Evolutionary conservation across 1,284 basidiomycete genomes (phyloP), one percentile per base, ranked within the genome.

Genomic region (Acaromyces ingoldii): DNA sequence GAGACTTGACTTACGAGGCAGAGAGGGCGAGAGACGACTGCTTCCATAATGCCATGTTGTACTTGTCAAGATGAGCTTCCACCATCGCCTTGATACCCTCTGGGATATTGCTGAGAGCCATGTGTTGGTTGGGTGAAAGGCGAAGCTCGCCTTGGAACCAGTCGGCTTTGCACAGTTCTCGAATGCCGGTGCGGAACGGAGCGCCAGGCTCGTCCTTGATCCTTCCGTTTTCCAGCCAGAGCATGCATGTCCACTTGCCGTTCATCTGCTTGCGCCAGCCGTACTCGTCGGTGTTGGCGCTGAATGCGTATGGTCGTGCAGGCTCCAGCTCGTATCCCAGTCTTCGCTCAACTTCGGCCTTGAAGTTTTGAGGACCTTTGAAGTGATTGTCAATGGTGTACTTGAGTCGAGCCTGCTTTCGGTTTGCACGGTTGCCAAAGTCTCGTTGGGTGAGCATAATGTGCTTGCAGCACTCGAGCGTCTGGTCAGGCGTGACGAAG

Each of bases 181-280:
- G 82, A 50, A 99, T 80, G 51, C 89, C 92, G 5, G 87, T 86
- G 81, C 97, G 96, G 85, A 91, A 97, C 60, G 91, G 85, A 51
- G 83, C 81, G 40, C 84, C 88, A 4, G 90, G 85, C 76, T 91
- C 90, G 76, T 98, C 91, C 77, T 92, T 87, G 33, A 98, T 84
- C 51, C 93, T 87, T 10, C 95, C 95, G 75, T 98, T 99, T 80
- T 98, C 93, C 76, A 98, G 88, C 79, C 92, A 98, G 76, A 89
- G 81, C 48, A 87, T 92, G 78, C 91, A 93, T 77, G 96, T 91
- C 77, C 91, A 86, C 70, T 82, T 85, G 66, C 91, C 91, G 70
- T 95, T 85, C 72, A 87, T 81, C 57, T 91, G 91, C 31, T 84
- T 85, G 44, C 82, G 79, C 93, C 93, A 98, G 48, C 95, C 95